Evolutionary conservation across 2,329 filamentous ascomycete species (phyloP).

Genomic region (Penicillium sp.): DNA sequence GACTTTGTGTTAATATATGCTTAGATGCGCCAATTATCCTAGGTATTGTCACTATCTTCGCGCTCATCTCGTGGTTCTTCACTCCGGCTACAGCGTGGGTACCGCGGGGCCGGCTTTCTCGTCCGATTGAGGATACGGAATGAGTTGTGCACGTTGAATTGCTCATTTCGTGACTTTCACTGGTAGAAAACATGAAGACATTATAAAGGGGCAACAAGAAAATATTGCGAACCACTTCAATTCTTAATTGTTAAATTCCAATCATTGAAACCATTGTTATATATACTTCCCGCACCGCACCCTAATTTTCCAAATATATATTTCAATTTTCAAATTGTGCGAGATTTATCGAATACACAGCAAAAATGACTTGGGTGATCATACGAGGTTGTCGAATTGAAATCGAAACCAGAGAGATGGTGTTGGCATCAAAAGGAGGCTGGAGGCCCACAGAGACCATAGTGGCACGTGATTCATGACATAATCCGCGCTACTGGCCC

Average conservation of each 20-base stretch:
- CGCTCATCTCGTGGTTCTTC: not conserved
- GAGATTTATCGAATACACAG: not conserved
- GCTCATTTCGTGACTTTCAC: not conserved
- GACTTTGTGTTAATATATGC: not conserved
- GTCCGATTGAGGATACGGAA: not conserved
- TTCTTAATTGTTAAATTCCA: not conserved
- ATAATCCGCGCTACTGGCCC: slow-evolving; percentile 6
- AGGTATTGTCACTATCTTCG: not conserved
- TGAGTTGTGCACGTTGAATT: not conserved
- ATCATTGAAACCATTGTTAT: not conserved
- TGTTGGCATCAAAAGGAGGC: not conserved
- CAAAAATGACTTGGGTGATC: too few relatives aligned
- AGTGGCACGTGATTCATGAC: not conserved
- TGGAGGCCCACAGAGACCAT: not conserved
- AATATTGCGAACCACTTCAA: not conserved
- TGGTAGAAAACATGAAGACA: not conserved
- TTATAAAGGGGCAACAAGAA: not conserved
- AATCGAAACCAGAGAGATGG: not conserved
- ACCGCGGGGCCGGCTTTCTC: not conserved
- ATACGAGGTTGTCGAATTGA: not conserved
- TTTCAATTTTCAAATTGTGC: not conserved
- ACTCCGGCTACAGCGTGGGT: not conserved
- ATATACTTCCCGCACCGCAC: not conserved
- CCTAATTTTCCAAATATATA: not conserved
- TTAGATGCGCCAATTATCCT: not conserved